Evolutionary conservation across 306 rosid species (phyloP), one percentile per base, ranked within the genome.

Genomic region (Medicago lupulina): DNA sequence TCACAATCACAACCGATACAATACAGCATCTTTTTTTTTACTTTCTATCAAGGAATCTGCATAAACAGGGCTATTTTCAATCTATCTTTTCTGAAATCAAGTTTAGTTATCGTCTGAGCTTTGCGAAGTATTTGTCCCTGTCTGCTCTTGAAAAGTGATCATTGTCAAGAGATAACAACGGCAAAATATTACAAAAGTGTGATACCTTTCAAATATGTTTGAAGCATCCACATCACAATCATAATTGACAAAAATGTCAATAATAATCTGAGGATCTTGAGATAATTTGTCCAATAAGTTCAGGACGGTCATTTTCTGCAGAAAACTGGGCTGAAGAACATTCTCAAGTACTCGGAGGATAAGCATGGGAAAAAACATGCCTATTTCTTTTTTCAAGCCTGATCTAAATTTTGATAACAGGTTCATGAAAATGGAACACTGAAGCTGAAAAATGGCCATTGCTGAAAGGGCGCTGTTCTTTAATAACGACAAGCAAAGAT

Each of bases 211-310:
- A 75, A 92, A 96, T 80, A 96, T 89, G 85, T 96, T 96, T 50
- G 99, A 94, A 78, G 98, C 88, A 80, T 96, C 99, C 74, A 96
- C 93, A 83, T 96, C 98, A 63, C 99, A 96, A 79, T 96, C 99
- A 85, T 89, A 96, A 86, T 96, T 96, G 87, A 96, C 99, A 81
- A 95, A 95, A 77, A 92, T 88, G 83, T 96, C 99, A 16, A 96
- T 84, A 59, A 92, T 88, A 84, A 92, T 87, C 85, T 92, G 96
- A 55, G 99, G 82, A 86, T 92, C 98, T 66, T 92, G 93, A 61
- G 96, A 91, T 47, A 92, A 89, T 81, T 88, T 92, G 82, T 96
- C 98, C 92, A 96, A 83, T 71, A 92, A 86, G 81, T 88, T 88
- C 39, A 96, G 98, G 77, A 92, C 93, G 0, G 99, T 90, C 99